Evolutionary conservation across 2,329 filamentous ascomycete species (phyloP), one percentile per base, ranked within the genome.

Genomic region (Metarhizium humberi): DNA sequence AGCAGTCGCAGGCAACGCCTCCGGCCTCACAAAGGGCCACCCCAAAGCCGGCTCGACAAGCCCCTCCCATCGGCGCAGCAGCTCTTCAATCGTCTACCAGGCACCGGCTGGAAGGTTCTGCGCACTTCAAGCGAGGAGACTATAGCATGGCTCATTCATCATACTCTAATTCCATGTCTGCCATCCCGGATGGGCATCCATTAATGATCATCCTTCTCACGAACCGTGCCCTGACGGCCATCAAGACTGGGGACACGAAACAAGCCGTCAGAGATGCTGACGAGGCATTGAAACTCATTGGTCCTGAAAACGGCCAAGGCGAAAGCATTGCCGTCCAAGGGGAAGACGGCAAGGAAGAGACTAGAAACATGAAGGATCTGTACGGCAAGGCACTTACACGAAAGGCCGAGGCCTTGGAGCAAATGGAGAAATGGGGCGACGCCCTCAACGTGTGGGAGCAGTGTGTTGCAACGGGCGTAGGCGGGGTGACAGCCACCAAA

Each of bases 381-480:
- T 97, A 88, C 66, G 92, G 90, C 53, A 99, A 97, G 70, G 92
- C 92, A 0, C 75, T 97, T 34, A 92, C 89, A 73, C 87, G 94
- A 54, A 97, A 97, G 74, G 94, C 94, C 1, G 94, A 99, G 72
- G 94, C 91, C 1, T 78, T 97, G 7, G 94, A 99, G 70, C 88
- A 96, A 66, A 87, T 99, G 78, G 94, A 99, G 73, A 90, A 87
- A 67, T 99, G 92, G 92, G 73, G 75, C 3, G 92, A 97, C 52
- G 94, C 94, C 1, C 85, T 84, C 0, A 74, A 77, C 2, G 84
- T 88, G 0, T 99, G 94, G 94, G 84, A 86, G 63, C 75, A 81
- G 54, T 92, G 90, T 38, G 88, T 97, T 1, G 88, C 95, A 70
- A 83, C 82, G 30, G 90, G 92, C 4, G 83, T 95, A 16, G 92